A percentile compares a stretch with the other conserved stretches of the same genome.
Evolutionary conservation across 2,329 filamentous ascomycete species (phyloP).

Genomic region (Aspergillus bombycis): DNA sequence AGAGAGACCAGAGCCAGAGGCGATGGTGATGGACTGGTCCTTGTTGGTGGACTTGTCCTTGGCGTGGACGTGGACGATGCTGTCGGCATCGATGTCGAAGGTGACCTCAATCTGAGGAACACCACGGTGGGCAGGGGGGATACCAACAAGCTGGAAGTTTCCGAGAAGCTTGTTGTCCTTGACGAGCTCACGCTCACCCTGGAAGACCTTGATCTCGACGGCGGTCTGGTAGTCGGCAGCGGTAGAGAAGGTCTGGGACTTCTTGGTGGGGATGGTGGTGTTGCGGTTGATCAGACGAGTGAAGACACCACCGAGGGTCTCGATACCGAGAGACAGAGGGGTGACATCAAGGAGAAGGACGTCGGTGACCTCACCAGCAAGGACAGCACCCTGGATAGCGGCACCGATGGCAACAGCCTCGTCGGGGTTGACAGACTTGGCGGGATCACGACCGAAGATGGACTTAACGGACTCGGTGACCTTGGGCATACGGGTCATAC

Average conservation of each 20-base stretch:
- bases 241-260: constrained; percentile 97
- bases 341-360: constrained; percentile 94
- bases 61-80: constrained; percentile 95
- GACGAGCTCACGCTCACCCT: constrained; percentile 99
- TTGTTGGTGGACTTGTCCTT: constrained; percentile 99
- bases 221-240: constrained; percentile 98
- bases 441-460: constrained; percentile 94
- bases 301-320: constrained; percentile 97
- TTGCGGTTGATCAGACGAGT: constrained; percentile 98
- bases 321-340: constrained; percentile 94
- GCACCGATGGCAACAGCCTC: constrained; percentile 98
- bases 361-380: constrained; percentile 95
- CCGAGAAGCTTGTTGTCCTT: constrained; percentile 98
- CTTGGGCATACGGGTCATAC: constrained; percentile 99
- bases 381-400: constrained; percentile 94
- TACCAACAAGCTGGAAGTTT: constrained; percentile 99
- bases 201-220: constrained; percentile 99
- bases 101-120: constrained; percentile 97
- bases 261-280: constrained; percentile 99
- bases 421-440: constrained; percentile 98
- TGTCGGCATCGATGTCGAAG: constrained; percentile 98
- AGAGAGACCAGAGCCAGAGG: constrained; percentile 94
- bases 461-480: constrained; percentile 93
- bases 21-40: constrained; percentile 99
- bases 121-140: constrained; percentile 93